Percentiles rank a stretch among this genome's conserved stretches.
Conservation (phyloP, 1,284 basidiomycete genomes). For the Boletus semigastroideus region DNA sequence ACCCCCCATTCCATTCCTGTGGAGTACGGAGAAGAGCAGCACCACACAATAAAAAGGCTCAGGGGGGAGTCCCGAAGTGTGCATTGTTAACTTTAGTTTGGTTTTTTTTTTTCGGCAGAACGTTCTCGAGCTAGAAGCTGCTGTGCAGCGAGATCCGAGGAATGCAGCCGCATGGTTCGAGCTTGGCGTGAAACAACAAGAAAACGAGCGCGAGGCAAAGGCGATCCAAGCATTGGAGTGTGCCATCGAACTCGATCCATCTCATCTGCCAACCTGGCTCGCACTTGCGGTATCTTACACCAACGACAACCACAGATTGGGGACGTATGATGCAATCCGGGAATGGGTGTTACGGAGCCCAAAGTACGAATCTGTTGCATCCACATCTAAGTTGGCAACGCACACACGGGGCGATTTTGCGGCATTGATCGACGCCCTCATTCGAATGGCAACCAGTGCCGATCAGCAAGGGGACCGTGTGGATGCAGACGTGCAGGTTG, state of each 20-base stretch:
- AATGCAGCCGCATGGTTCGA: constrained; percentile 85
- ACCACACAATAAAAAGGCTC: too few species aligned
- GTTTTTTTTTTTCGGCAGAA: constrained; percentile 48
- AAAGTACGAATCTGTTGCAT: constrained; percentile 41
- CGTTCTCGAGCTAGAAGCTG: constrained; percentile 88
- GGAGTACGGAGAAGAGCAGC: background rate
- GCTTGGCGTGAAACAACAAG: constrained; percentile 96
- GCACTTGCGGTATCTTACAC: constrained; percentile 91
- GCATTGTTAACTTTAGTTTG: constrained; percentile 15
- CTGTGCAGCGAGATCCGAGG: constrained; percentile 76
- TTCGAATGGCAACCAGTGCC: constrained; percentile 62
- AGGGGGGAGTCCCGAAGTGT: background rate
- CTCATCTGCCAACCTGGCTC: constrained; percentile 81
- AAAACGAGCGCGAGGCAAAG: constrained; percentile 93
- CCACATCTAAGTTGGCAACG: constrained; percentile 35
- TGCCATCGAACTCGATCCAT: constrained; percentile 80
- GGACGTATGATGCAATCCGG: constrained; percentile 77
- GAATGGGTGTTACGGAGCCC: constrained; percentile 64
- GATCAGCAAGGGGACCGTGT: constrained; percentile 39
- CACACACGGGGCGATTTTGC: constrained; percentile 44
- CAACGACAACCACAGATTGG: constrained; percentile 81
- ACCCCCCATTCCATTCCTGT: constrained; percentile 16
- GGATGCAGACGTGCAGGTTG: constrained; percentile 95
- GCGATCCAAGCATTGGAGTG: constrained; percentile 86
- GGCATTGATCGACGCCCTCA: constrained; percentile 59